Evolutionary conservation across 345 rosid species (phyloP).

Genomic region (Geranium rotundifolium): DNA sequence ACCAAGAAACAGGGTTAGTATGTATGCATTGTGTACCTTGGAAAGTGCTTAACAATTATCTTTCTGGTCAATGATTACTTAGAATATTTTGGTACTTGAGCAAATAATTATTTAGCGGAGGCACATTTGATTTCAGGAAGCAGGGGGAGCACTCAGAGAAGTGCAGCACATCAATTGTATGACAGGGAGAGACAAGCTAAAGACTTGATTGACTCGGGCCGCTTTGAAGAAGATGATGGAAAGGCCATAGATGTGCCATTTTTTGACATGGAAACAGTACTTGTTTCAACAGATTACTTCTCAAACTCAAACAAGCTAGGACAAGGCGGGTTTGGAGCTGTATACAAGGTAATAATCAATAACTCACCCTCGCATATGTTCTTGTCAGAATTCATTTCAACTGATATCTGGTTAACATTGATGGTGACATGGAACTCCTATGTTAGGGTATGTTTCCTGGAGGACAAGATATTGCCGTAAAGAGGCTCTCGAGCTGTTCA

Average conservation of each 20-base stretch:
- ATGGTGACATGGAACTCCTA: not conserved
- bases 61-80: no score
- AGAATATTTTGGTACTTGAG: not conserved
- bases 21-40: no score
- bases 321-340: constrained; percentile 56
- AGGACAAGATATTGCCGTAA: constrained; percentile 48
- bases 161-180: constrained; percentile 11
- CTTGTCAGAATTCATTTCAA: not conserved
- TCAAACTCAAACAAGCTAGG: constrained; percentile 40
- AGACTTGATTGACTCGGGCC: constrained; percentile 17
- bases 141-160: constrained; percentile 2
- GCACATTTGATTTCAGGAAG: constrained; percentile 8
- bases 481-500: constrained; percentile 43
- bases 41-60: not conserved
- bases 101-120: not conserved
- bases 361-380: not conserved
- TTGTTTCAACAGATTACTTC: constrained; percentile 39
- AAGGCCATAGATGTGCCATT: constrained; percentile 35
- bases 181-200: constrained; percentile 19
- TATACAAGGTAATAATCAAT: constrained; percentile 33
- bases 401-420: not conserved
- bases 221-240: constrained; percentile 24
- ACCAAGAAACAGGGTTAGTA: constrained; percentile 13
- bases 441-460: constrained; percentile 35
- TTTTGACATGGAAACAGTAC: constrained; percentile 25